phyloP scores from a whole-genome alignment of 2,329 filamentous ascomycete species.

The Pleurostoma richardsiae region DNA sequence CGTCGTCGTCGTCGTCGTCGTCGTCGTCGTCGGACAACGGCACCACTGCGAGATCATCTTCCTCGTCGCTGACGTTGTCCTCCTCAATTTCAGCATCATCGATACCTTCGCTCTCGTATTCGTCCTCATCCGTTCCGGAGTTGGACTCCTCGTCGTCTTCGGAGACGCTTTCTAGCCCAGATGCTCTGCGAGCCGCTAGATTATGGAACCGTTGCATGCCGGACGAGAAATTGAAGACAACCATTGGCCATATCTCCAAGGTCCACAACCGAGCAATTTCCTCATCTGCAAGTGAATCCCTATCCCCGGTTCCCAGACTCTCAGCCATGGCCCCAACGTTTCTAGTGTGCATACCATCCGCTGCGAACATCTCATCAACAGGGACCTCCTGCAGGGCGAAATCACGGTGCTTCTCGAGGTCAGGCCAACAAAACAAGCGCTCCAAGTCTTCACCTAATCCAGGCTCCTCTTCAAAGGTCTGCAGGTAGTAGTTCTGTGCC shows the following conservation, averaged over 20 bases:
- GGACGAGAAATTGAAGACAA: slow-evolving; percentile 17
- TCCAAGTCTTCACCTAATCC: slow-evolving; percentile 17
- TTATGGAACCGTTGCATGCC: slow-evolving; percentile 8
- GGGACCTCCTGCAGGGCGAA: slow-evolving; percentile 20
- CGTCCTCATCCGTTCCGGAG: slow-evolving; percentile 13
- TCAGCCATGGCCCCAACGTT: no score
- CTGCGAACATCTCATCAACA: not conserved
- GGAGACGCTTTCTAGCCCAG: not conserved
- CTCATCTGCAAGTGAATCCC: not conserved
- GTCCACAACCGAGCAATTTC: not conserved
- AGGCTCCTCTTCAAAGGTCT: slow-evolving; percentile 17
- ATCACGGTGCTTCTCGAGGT: slow-evolving; percentile 19
- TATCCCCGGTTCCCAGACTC: no score
- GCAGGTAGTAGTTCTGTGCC: slow-evolving; percentile 18
- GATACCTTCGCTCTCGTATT: slow-evolving; percentile 34
- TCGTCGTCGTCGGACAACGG: not conserved
- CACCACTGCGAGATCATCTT: slow-evolving; percentile 8
- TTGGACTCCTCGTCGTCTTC: slow-evolving; percentile 7
- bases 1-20: not conserved
- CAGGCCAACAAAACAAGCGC: slow-evolving; percentile 25
- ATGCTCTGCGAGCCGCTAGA: slow-evolving; percentile 1
- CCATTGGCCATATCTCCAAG: slow-evolving; percentile 21
- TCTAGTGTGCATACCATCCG: no score
- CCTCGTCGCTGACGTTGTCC: slow-evolving; percentile 16
- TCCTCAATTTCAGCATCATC: slow-evolving; percentile 26